Base-by-base conservation (phyloP, 371 early-diverging fungal species). In the Mortierella sp. region DNA sequence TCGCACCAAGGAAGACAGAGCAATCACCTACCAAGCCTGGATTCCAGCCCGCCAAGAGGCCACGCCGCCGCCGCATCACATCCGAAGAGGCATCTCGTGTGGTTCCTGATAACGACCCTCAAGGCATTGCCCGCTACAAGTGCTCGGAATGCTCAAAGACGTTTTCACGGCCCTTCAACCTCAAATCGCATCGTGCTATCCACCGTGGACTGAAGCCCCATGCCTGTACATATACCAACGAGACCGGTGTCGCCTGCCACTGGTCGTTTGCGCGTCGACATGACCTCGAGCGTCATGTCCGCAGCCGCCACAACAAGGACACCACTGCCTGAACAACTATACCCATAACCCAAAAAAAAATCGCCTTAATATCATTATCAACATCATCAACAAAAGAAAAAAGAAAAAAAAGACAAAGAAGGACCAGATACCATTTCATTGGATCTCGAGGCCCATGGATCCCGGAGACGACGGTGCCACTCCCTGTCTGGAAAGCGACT, bases 231-330 rank as follows among this genome's bases (percentile, higher is more conserved):
- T 54, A 65, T 17, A 29, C 39, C n/a, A 45, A 63, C 8, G 40
- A 50, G 17, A 41, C 39, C 6, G 76, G 76, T 17, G 45, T 10
- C 2, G 19, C 24, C 21, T 92, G 92, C 68, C 31, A 51, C 46
- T 87, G 85, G 71, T 51, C 83, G 24, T 92, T 92, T 80, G 86
- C 90, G 17, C 82, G 91, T 40, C 89, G 88, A 59, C 88, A 89
- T 59, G 92, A 92, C 60, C 82, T 91, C 66, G 85, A 84, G 59
- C 85, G 92, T 49, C 92, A 92, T 68, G 57, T 67, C 3, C 28
- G 57, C 16, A 67, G 68, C 67, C 80, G 66, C 41, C 86, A 86
- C 74, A 67, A 70, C 14, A 63, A 66, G 24, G 78, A 82, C 57
- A 78, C 71, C 13, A 82, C 60, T 57, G 51, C 52, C 16, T 83